Percentiles rank a stretch among this genome's conserved stretches.
These are phyloP conservation scores for Cymodocea nodosa DNA, from an alignment of 116 monocot genomes.

Conservation along the genomic window DNA sequence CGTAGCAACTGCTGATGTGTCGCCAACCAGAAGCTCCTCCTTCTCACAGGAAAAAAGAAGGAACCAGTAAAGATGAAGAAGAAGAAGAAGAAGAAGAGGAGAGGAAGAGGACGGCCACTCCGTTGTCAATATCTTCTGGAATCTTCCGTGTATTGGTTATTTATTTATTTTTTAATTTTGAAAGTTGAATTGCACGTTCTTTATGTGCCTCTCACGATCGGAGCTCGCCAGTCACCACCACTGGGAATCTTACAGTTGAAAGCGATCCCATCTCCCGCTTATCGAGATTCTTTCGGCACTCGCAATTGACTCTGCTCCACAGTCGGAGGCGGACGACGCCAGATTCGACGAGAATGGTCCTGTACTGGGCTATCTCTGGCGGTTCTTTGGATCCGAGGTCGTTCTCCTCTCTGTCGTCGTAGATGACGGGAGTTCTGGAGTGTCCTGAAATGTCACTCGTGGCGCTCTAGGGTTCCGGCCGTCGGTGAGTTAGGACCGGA, in stretches of 20 bases:
- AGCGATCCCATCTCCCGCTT: slow-evolving; percentile 2
- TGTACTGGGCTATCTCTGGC: slow-evolving; percentile 5
- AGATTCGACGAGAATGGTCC: not conserved
- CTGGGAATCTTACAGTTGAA: not conserved
- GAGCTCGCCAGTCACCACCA: slow-evolving; percentile 2
- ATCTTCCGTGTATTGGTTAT: no score
- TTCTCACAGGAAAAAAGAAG: no score
- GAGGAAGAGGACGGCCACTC: not conserved
- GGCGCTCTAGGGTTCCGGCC: not conserved
- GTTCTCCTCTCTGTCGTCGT: not conserved
- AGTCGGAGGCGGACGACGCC: not conserved
- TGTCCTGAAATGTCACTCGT: no score
- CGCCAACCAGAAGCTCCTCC: no score
- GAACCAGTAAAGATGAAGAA: no score
- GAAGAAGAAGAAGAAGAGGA: not conserved
- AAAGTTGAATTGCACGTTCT: not conserved
- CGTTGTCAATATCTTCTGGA: not conserved
- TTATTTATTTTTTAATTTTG: not conserved
- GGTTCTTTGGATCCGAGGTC: slow-evolving; percentile 1
- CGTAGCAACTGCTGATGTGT: not conserved
- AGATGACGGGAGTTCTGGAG: not conserved
- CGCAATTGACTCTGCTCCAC: not conserved
- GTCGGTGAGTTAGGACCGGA: not conserved
- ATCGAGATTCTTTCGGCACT: not conserved
- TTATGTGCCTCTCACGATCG: not conserved